These are phyloP conservation scores for Botrytis fragariae DNA, from an alignment of 2,329 filamentous ascomycete genomes.

Conservation along the genomic window DNA sequence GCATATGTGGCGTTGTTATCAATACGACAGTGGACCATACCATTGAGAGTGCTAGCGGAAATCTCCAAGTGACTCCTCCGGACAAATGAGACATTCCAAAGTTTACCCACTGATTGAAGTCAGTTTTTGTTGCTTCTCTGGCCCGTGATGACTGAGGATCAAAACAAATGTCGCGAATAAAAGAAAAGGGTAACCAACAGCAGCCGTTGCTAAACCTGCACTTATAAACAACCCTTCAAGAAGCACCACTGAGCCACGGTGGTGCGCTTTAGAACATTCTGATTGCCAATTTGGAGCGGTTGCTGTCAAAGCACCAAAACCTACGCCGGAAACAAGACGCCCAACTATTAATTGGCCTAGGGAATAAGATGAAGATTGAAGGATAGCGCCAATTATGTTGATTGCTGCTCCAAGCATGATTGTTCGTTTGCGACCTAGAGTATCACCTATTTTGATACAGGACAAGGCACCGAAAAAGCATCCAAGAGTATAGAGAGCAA, in stretches of 20 bases:
- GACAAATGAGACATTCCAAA: constrained; percentile 54
- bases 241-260: constrained; percentile 59
- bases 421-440: constrained; percentile 54
- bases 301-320: constrained; percentile 50
- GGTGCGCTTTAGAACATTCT: constrained; percentile 56
- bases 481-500: constrained; percentile 42
- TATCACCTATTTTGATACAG: constrained; percentile 44
- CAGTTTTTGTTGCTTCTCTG: constrained; percentile 9
- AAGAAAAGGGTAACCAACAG: constrained; percentile 12
- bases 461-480: constrained; percentile 47
- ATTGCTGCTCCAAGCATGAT: constrained; percentile 57
- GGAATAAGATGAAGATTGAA: constrained; percentile 44
- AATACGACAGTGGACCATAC: constrained; percentile 59
- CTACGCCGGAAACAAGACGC: constrained; percentile 49
- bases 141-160: background rate
- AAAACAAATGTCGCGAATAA: background rate
- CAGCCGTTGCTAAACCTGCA: constrained; percentile 40
- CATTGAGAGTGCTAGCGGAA: constrained; percentile 58
- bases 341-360: constrained; percentile 55
- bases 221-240: constrained; percentile 58
- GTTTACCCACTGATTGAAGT: constrained; percentile 54
- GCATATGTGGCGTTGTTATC: constrained; percentile 50
- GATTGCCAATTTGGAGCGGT: constrained; percentile 59
- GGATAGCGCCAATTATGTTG: constrained; percentile 54
- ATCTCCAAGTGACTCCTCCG: constrained; percentile 54